Base-by-base conservation (phyloP, 768 basidiomycete genomes). In the Pholiota conissans region DNA sequence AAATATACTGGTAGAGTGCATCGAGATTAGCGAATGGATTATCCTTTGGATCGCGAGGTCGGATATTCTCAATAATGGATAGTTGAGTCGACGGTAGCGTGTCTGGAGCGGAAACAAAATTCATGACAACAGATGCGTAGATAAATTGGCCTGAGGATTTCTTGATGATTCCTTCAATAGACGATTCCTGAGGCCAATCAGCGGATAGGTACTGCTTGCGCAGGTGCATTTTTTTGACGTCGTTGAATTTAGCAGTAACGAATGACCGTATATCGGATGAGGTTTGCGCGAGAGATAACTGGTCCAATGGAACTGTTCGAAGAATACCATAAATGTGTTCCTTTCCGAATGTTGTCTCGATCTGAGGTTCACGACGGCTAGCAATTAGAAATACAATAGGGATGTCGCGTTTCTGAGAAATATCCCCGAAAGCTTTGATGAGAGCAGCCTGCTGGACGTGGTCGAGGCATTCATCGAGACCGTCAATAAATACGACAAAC, bases 401-500 rank as follows among this genome's bases (percentile, higher is more conserved):
- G 13, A 37, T 35, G 22, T 39, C n/a, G n/a, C n/a, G n/a, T n/a
- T n/a, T n/a, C n/a, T n/a, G n/a, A n/a, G n/a, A n/a, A n/a, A n/a
- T n/a, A n/a, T n/a, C n/a, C n/a, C n/a, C n/a, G n/a, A n/a, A n/a
- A n/a, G n/a, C n/a, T n/a, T n/a, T n/a, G n/a, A n/a, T n/a, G n/a
- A n/a, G n/a, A n/a, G n/a, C n/a, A n/a, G n/a, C n/a, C n/a, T n/a
- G n/a, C n/a, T n/a, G n/a, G n/a, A n/a, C n/a, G n/a, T n/a, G n/a
- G n/a, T n/a, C n/a, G n/a, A n/a, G n/a, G n/a, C n/a, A n/a, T n/a
- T n/a, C n/a, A n/a, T n/a, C n/a, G n/a, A n/a, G n/a, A n/a, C n/a
- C n/a, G n/a, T 69, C 68, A 26, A 67, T 35, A 16, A 35, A 35
- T 0, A 35, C 34, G 1, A 35, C 13, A 14, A 35, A 35, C 3